Percentiles rank a stretch among this genome's conserved stretches.
phyloP scores from a whole-genome alignment of 2,329 filamentous ascomycete species.

The Penicillium sp. region DNA sequence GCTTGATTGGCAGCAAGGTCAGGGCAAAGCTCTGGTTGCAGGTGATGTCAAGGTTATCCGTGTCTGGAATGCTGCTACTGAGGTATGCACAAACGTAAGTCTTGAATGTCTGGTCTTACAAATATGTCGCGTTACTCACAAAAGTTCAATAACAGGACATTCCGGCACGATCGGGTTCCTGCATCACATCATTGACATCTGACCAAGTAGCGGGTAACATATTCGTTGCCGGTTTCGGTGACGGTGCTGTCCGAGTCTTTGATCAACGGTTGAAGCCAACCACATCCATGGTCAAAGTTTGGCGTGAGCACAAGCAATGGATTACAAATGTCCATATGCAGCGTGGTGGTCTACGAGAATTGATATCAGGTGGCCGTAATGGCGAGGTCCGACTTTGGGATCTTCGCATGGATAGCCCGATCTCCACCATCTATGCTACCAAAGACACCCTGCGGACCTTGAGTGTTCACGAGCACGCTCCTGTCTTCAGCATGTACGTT shows the following conservation, averaged over 20 bases:
- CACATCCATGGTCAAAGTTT: constrained; percentile 91
- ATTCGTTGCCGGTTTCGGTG: constrained; percentile 94
- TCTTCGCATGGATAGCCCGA: constrained; percentile 77
- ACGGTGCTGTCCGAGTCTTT: constrained; percentile 90
- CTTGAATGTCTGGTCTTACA: not conserved
- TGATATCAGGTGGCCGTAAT: constrained; percentile 85
- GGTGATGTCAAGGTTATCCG: constrained; percentile 94
- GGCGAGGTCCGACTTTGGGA: constrained; percentile 97
- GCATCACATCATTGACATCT: constrained; percentile 91
- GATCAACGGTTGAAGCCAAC: constrained; percentile 81
- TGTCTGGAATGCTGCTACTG: constrained; percentile 92
- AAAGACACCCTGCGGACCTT: constrained; percentile 77
- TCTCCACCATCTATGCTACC: constrained; percentile 73
- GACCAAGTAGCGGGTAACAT: constrained; percentile 97
- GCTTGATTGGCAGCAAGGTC: constrained; percentile 99
- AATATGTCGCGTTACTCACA: not conserved
- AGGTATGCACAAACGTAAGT: constrained; percentile 75
- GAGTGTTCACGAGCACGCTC: constrained; percentile 92
- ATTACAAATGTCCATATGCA: constrained; percentile 96
- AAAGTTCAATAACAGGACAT: constrained; percentile 62
- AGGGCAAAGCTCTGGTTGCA: constrained; percentile 89
- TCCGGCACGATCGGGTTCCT: constrained; percentile 88
- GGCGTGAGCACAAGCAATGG: constrained; percentile 96
- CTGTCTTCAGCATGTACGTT: constrained; percentile 88
- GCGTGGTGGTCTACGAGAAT: constrained; percentile 85